Conservation (phyloP, 108 stramenopile genomes). For the Discostella stelligeroides region DNA sequence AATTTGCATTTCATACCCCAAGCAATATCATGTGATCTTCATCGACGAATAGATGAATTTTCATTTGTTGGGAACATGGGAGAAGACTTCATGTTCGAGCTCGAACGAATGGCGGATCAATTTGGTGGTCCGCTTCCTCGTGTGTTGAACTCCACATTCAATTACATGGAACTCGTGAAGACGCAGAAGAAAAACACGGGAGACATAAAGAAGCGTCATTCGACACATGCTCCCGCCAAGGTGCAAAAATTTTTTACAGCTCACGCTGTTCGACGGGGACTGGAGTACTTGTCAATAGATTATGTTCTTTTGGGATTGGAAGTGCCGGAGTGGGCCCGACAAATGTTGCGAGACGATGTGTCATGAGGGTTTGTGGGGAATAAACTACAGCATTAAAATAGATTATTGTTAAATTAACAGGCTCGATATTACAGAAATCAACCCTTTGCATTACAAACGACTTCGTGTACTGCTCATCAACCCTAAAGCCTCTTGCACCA, state of each 20-base stretch:
- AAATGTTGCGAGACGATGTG: conserved; percentile 50
- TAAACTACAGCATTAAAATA: too few species aligned
- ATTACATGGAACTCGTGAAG: conserved; percentile 15
- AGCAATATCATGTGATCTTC: conserved; percentile 60
- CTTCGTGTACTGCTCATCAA: conserved; percentile 23
- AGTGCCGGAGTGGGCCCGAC: conserved; percentile 61
- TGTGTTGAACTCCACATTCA: conserved; percentile 33
- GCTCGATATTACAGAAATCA: too few species aligned
- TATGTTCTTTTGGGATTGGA: conserved; percentile 51
- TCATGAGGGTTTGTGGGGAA: too few species aligned
- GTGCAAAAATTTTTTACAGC: conserved; percentile 60
- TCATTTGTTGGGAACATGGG: conserved; percentile 67
- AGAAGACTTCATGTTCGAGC: conserved; percentile 30
- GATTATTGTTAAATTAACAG: too few species aligned
- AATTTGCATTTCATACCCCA: conserved; percentile 64
- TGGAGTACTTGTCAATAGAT: conserved; percentile 70
- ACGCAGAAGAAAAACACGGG: neutral
- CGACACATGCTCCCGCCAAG: conserved; percentile 33
- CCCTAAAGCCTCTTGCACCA: conserved; percentile 32
- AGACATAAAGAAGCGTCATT: conserved; percentile 18
- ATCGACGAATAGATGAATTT: conserved; percentile 50
- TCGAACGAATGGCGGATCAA: conserved; percentile 39
- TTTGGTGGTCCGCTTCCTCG: conserved; percentile 25
- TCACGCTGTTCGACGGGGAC: conserved; percentile 47
- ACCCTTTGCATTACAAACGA: conserved; percentile 28